Evolutionary conservation across 129 eudicot species (phyloP).

Genomic region (Flaveria bidentis): DNA sequence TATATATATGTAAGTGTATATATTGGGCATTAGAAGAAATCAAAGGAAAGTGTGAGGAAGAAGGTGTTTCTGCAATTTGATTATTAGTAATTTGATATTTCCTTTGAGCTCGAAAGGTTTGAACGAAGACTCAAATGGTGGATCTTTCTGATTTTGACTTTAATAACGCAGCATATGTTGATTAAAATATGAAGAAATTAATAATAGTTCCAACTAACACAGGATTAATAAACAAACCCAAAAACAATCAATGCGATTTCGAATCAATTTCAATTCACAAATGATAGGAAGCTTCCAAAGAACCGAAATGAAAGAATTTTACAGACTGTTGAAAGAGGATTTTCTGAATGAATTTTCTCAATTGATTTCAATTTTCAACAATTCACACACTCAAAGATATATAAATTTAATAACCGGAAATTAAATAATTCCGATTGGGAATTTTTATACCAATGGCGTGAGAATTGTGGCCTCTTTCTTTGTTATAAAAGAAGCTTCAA

Average conservation of each 20-base stretch:
- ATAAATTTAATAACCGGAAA: slow-evolving; percentile 3
- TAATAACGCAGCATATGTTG: slow-evolving; percentile 31
- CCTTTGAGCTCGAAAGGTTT: slow-evolving; percentile 41
- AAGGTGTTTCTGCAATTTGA: slow-evolving; percentile 31
- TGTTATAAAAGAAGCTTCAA: slow-evolving; percentile 29
- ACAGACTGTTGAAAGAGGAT: slow-evolving; percentile 33
- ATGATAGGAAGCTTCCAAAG: slow-evolving; percentile 31
- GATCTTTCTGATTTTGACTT: slow-evolving; percentile 36
- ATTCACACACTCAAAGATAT: slow-evolving; percentile 24
- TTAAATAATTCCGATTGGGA: slow-evolving; percentile 14
- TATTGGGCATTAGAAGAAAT: slow-evolving; percentile 5
- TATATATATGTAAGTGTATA: not conserved
- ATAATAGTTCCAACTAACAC: slow-evolving; percentile 29
- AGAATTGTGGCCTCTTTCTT: slow-evolving; percentile 22
- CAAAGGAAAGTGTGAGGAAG: slow-evolving; percentile 33
- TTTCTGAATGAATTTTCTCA: not conserved
- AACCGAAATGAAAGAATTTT: not conserved
- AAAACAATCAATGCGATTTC: slow-evolving; percentile 16
- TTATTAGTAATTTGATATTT: slow-evolving; percentile 33
- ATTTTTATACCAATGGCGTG: slow-evolving; percentile 34
- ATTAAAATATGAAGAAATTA: slow-evolving; percentile 18
- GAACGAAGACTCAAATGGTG: slow-evolving; percentile 39
- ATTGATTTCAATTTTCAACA: not conserved
- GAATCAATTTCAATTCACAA: slow-evolving; percentile 31
- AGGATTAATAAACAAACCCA: slow-evolving; percentile 19